phyloP scores from a whole-genome alignment of 257 asterid species.

The Solanum gandarillasii region DNA sequence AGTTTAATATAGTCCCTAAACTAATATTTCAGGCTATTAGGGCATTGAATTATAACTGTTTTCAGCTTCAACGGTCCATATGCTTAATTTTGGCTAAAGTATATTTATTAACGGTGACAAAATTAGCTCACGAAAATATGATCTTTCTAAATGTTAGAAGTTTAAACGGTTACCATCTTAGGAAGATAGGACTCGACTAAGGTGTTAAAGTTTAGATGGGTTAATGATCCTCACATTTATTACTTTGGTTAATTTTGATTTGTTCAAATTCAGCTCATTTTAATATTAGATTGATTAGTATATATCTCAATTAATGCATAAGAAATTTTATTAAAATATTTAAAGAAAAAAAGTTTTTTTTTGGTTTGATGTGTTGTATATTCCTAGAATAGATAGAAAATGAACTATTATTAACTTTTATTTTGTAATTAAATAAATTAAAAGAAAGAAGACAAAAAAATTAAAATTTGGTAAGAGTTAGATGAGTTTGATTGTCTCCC shows the following conservation, averaged over 20 bases:
- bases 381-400: background rate
- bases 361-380: background rate
- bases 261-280: no score
- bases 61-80: background rate
- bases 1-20: background rate
- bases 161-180: no score
- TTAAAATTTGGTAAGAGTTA: background rate
- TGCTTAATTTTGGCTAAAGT: background rate
- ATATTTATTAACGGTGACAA: background rate
- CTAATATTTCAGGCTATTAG: background rate
- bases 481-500: background rate
- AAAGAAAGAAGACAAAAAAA: background rate
- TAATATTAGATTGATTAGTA: background rate
- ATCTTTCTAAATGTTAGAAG: no score
- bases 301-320: no score
- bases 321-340: background rate
- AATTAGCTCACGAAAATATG: background rate
- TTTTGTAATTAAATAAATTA: background rate
- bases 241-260: background rate
- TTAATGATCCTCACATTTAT: background rate
- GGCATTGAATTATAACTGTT: background rate
- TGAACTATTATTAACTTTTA: background rate
- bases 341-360: no score
- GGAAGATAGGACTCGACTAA: no score
- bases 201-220: background rate